Percentiles rank a stretch among this genome's conserved stretches.
phyloP scores from a whole-genome alignment of 768 basidiomycete genomes.

The Rhodotorula kratochvilovae region DNA sequence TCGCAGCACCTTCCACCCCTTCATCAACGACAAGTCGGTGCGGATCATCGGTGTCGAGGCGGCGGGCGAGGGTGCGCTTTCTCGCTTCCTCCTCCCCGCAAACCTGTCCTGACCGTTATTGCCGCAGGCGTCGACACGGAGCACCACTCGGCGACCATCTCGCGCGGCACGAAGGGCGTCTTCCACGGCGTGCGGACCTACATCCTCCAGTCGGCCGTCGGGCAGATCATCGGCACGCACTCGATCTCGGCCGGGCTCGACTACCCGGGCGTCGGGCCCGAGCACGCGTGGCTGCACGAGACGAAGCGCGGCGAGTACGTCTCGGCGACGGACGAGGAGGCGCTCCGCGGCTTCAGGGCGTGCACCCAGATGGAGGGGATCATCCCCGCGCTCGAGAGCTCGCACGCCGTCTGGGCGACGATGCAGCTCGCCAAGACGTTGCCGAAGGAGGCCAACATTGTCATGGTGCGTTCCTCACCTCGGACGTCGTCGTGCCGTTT shows the following conservation, averaged over 20 bases:
- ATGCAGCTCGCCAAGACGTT: conserved; percentile 77
- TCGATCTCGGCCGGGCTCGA: conserved; percentile 94
- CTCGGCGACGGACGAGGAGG: conserved; percentile 87
- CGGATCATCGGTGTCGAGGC: conserved; percentile 91
- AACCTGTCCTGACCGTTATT: background rate
- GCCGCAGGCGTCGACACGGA: conserved; percentile 69
- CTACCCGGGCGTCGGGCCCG: conserved; percentile 96
- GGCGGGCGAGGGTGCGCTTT: conserved; percentile 76
- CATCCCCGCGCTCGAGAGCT: conserved; percentile 92
- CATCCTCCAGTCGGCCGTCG: conserved; percentile 77
- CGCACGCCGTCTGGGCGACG: conserved; percentile 93
- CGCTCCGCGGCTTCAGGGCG: conserved; percentile 83
- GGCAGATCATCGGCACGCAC: conserved; percentile 95
- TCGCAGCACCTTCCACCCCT: conserved; percentile 83
- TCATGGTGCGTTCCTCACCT: conserved; percentile 64
- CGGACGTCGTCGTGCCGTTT: too few species aligned
- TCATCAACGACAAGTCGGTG: conserved; percentile 80
- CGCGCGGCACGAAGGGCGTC: conserved; percentile 86
- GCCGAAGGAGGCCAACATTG: conserved; percentile 76
- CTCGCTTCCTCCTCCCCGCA: background rate
- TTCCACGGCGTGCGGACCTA: conserved; percentile 95
- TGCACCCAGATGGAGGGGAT: conserved; percentile 92
- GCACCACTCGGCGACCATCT: conserved; percentile 85
- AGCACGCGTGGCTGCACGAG: conserved; percentile 96
- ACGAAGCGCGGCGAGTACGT: conserved; percentile 88